Evolutionary conservation across 108 stramenopile species (phyloP), one percentile per base, ranked within the genome.

Genomic region (Skeletonema costatum): DNA sequence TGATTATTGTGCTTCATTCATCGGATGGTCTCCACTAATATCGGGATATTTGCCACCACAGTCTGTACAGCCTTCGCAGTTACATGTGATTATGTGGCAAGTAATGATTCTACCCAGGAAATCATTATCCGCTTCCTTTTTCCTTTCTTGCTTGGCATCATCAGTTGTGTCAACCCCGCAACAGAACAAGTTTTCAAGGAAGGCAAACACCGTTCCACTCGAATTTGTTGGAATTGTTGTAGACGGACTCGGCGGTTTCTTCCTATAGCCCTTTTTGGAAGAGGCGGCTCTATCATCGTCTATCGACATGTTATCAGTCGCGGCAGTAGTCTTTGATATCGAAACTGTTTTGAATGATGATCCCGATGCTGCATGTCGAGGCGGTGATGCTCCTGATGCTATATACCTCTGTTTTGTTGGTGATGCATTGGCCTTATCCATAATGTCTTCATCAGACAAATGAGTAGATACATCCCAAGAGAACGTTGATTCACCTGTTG

Each of bases 101-200:
- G 53, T 56, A 25, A 56, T 56, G 25, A 56, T 56, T 56, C 25
- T 56, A 7, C 53, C 53, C 0, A 56, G 53, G 25, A 56, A 56
- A 2, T 21, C n/a, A 25, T 56, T 25, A 25, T 56, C 53, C 21
- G 1, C 1, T 2, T 56, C 53, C n/a, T 56, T 56, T 7, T 51
- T 19, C 3, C 17, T 51, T 2, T 56, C 25, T 56, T 56, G 53
- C 8, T 56, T 56, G 0, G 53, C 25, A 10, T 25, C 25, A 25
- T 56, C 53, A 56, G 53, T 56, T 56, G 53, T 56, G 53, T 56
- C 53, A 56, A 56, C 10, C 53, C 53, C 53, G 25, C 53, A 56
- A 56, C 53, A 56, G 8, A 56, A 29, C 53, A 56, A 56, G 21
- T 21, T 25, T 56, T 56, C 53, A 56, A 56, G 21, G 53, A 56